Evolutionary conservation across 1,284 basidiomycete species (phyloP).

Genomic region (Irpex rosettiformis): DNA sequence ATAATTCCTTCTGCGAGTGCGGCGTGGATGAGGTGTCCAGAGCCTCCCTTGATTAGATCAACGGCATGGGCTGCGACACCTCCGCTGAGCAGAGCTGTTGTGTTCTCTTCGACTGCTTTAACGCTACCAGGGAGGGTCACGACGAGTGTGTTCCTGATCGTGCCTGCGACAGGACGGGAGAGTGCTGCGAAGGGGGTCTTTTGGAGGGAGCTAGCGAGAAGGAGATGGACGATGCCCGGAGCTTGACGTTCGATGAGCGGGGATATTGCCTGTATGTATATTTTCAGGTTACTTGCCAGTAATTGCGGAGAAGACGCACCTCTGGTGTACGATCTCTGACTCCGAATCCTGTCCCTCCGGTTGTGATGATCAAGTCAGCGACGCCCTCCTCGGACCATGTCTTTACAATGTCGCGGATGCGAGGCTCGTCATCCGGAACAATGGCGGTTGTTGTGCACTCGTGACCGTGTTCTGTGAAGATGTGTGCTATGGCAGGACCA

Average conservation of each 20-base stretch:
- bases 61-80: constrained; percentile 70
- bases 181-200: constrained; percentile 81
- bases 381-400: constrained; percentile 41
- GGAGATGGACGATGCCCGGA: constrained; percentile 75
- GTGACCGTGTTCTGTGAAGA: constrained; percentile 42
- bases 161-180: constrained; percentile 79
- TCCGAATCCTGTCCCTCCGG: constrained; percentile 87
- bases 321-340: constrained; percentile 78
- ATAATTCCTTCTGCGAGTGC: constrained; percentile 16
- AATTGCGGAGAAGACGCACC: constrained; percentile 37
- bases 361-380: constrained; percentile 76
- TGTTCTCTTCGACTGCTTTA: constrained; percentile 80
- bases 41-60: constrained; percentile 70
- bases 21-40: constrained; percentile 58
- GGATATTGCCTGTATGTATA: constrained; percentile 53
- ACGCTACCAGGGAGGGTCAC: constrained; percentile 82
- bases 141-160: constrained; percentile 62
- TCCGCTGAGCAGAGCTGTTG: constrained; percentile 56
- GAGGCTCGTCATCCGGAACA: constrained; percentile 61
- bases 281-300: constrained; percentile 2
- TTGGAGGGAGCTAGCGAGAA: constrained; percentile 64
- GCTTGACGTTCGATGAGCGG: constrained; percentile 74
- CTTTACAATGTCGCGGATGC: constrained; percentile 47
- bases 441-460: constrained; percentile 32
- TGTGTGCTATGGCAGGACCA: constrained; percentile 55